Base-by-base conservation (phyloP, 2,329 filamentous ascomycete genomes). In the Aspergillus pseudoterreus region DNA sequence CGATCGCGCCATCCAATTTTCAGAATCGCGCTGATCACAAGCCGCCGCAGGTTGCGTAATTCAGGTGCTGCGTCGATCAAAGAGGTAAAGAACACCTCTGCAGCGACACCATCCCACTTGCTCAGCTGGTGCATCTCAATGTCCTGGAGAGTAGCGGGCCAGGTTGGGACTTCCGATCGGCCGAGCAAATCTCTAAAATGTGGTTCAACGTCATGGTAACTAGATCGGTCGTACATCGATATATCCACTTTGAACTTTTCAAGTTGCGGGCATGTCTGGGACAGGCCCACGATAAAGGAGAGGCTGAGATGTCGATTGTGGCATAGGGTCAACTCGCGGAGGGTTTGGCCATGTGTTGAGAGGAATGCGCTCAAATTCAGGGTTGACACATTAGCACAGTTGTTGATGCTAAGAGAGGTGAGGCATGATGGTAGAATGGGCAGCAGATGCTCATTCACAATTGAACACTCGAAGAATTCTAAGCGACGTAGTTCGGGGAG, bases 281-380 rank as follows among this genome's bases (percentile, higher is more conserved):
- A 83, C 43, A 97, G 71, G 22, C 79, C 70, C 0, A 83, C 80
- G 6, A 94, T 76, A 62, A 96, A 96, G 0, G 80, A 82, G 38
- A 96, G 72, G 61, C 85, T 87, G 36, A 96, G 76, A 2, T 86
- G 84, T 55, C 89, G 85, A 62, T 95, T 95, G 70, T 95, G 88
- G 48, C 86, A 82, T 4, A 96, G 75, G 1, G 78, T 80, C 6
- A 97, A 77, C 35, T 81, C 80, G 47, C 80, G 79, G 19, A 97
- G 74, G n/a, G 82, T 73, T 19, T 75, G 70, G 0, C 91, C 92
- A 60, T 89, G 84, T 1, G 80, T 80, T 5, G 76, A 65, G 38
- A 96, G 77, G 62, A 87, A 96, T 0, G 70, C 66, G 22, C 77
- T 73, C 19, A 96, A 72, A 52, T 84, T 79, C 4, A 84, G 78